Evolutionary conservation across 2,329 filamentous ascomycete genomes (phyloP).

Genomic region (Sclerotinia minor): DNA sequence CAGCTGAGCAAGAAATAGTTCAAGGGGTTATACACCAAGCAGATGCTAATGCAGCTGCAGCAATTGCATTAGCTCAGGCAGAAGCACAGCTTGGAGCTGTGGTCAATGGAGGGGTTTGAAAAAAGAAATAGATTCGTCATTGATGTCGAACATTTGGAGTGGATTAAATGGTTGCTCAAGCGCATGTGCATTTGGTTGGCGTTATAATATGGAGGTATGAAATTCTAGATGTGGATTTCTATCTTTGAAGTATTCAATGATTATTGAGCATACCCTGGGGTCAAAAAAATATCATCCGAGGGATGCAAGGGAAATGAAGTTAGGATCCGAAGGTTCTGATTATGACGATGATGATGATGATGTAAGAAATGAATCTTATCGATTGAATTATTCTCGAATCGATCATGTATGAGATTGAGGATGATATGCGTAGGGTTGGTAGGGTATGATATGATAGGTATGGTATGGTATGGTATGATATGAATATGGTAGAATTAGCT

Average conservation of each 20-base stretch:
- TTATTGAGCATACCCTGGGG: conserved; percentile 23
- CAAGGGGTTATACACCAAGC: conserved; percentile 64
- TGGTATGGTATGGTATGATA: too few relatives aligned
- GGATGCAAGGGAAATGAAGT: conserved; percentile 11
- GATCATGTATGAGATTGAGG: conserved; percentile 14
- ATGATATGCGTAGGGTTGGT: background rate
- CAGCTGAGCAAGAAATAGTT: conserved; percentile 79
- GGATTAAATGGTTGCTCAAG: conserved; percentile 34
- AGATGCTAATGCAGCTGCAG: conserved; percentile 33
- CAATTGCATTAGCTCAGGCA: conserved; percentile 31
- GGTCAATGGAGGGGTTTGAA: conserved; percentile 37
- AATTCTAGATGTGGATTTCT: conserved; percentile 21
- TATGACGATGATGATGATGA: conserved; percentile 22
- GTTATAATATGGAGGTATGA: conserved; percentile 23
- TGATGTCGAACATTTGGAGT: conserved; percentile 21
- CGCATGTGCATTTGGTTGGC: conserved; percentile 31
- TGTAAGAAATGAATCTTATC: conserved; percentile 16
- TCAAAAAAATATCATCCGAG: conserved; percentile 5
- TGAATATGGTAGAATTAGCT: too few relatives aligned
- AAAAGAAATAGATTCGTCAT: conserved; percentile 23
- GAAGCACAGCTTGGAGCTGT: conserved; percentile 27
- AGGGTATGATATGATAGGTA: background rate
- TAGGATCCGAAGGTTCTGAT: conserved; percentile 9
- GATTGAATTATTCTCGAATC: conserved; percentile 4
- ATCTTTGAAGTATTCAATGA: conserved; percentile 18